Evolutionary conservation across 768 basidiomycete genomes (phyloP).

Genomic region (Boletus rex-veris): DNA sequence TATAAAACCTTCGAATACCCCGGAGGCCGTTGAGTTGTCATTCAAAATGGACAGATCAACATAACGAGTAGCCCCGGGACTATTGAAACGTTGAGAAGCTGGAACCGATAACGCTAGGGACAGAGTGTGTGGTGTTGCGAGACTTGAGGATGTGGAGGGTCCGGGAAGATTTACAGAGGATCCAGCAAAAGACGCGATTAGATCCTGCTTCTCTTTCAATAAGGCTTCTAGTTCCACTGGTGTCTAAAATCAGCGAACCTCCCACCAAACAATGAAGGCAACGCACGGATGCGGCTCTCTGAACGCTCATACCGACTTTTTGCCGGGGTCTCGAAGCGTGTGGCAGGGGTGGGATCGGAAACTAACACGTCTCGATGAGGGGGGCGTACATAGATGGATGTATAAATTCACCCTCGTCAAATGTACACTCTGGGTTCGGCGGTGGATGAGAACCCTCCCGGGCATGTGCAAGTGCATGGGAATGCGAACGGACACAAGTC

Average conservation of each 20-base stretch:
- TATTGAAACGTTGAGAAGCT: not conserved
- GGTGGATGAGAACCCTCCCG: conserved; percentile 54
- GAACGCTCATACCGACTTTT: conserved; percentile 61
- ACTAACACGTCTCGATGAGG: conserved; percentile 30
- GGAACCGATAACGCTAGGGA: not conserved
- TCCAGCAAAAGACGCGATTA: conserved; percentile 1
- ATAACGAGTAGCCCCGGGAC: not conserved
- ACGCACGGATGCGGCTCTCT: conserved; percentile 66
- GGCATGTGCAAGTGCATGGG: conserved; percentile 62
- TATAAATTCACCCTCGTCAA: conserved; percentile 54
- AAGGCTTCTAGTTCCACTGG: conserved; percentile 68
- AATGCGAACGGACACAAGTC: conserved; percentile 72
- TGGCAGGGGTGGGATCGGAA: conserved; percentile 29
- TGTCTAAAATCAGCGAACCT: conserved; percentile 2
- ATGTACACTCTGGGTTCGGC: conserved; percentile 66
- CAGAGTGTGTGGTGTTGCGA: not conserved
- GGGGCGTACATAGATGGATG: not conserved
- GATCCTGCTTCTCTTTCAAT: conserved; percentile 53
- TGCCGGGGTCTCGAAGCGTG: conserved; percentile 43
- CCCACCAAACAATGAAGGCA: not conserved
- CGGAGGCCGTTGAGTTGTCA: not conserved
- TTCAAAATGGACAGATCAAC: not conserved
- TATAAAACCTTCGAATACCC: not conserved
- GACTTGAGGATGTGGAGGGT: not conserved
- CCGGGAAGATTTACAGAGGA: conserved; percentile 1